Percentiles rank a stretch among this genome's conserved stretches.
Conservation (phyloP, 2,329 filamentous ascomycete species). For the Botrytis medusae region DNA sequence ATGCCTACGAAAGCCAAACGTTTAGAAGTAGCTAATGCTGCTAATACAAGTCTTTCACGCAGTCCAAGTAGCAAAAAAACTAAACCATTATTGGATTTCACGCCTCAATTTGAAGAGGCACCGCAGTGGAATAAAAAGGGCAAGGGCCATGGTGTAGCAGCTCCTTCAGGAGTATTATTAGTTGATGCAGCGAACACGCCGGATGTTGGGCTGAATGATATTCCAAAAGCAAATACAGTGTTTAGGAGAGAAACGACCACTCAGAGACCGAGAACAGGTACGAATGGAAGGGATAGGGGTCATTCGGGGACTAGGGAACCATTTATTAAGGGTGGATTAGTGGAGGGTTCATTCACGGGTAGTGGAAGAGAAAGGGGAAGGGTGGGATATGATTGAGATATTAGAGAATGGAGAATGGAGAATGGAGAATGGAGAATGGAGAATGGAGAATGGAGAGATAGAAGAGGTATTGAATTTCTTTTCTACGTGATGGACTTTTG, state of each 20-base stretch:
- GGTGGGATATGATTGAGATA: background rate
- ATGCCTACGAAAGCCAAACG: conserved; percentile 26
- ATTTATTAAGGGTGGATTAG: conserved; percentile 28
- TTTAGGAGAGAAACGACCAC: conserved; percentile 32
- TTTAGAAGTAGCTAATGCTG: conserved; percentile 16
- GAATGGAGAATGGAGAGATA: background rate
- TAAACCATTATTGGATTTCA: conserved; percentile 68
- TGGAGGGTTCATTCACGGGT: conserved; percentile 1
- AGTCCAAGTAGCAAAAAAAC: conserved; percentile 20
- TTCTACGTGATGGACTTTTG: background rate
- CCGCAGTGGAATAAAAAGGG: conserved; percentile 57
- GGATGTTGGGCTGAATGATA: conserved; percentile 25
- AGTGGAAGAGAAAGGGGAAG: background rate
- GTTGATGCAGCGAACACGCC: conserved; percentile 47
- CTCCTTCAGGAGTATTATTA: conserved; percentile 45
- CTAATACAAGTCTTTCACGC: conserved; percentile 21
- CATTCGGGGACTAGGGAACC: conserved; percentile 13
- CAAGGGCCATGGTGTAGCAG: conserved; percentile 50
- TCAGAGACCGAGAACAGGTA: conserved; percentile 21
- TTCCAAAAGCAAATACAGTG: conserved; percentile 29
- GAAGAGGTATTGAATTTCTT: background rate
- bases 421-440: background rate
- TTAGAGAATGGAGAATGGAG: background rate
- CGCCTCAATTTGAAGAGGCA: conserved; percentile 62
- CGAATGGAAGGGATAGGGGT: conserved; percentile 20